Base-by-base conservation (phyloP, 768 basidiomycete species). In the Mycena polygramma region DNA sequence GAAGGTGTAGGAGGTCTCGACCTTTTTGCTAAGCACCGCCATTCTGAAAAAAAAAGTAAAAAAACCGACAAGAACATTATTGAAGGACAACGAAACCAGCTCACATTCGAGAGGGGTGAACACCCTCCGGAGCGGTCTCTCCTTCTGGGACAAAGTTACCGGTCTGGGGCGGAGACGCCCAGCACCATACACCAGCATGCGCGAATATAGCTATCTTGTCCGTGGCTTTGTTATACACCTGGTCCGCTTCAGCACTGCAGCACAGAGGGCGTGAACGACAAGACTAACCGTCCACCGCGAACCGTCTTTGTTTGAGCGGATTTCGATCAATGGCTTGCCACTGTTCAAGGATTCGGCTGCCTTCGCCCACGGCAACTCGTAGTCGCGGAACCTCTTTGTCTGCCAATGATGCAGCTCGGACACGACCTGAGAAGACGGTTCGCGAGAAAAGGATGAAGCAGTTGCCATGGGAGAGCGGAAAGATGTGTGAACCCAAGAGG, bases 91-190 rank as follows among this genome's bases (percentile, higher is more conserved):
- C 39, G 39, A 41, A 41, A 6, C 10, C 9, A 48, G 14, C 53
- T 7, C 30, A 55, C 53, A 55, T 37, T 55, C 53, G 8, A 8
- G 8, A 7, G 8, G 17, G 7, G 17, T 11, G 17, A 35, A 55
- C 53, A 19, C 53, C 53, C 8, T n/a, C n/a, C 6, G 53, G 53
- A 3, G 35, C 53, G 14, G 15, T 19, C 53, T 35, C 53, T 4
- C 53, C 53, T 11, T n/a, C n/a, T 9, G 53, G 53, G 4, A 55
- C 53, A 35, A 35, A 55, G 19, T 55, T 55, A n/a, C 53, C 53
- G 17, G 53, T 55, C 15, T 55, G 30, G 4, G 53, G 53, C 8
- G 53, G 53, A 17, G n/a, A 24, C 35, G 30, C 53, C 53, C 53
- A 55, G 4, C 7, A 20, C 53, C 53, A 55, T 2, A 55, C 9